Conservation (phyloP, 805 yeast genomes). For the Kluyveromyces aestuarii region DNA sequence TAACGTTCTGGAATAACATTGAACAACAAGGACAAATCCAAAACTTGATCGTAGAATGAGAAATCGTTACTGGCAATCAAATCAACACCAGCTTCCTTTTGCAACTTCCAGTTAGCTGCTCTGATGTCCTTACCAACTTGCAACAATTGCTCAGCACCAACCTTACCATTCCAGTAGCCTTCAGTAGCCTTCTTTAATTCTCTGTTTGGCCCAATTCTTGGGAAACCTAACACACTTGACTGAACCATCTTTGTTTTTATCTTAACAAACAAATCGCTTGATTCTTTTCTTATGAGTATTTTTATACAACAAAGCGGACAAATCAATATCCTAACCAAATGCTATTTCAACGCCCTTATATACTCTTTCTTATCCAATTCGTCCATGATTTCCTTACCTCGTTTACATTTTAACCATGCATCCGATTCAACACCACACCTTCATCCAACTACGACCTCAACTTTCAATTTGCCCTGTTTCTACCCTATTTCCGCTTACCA, state of each 20-base stretch:
- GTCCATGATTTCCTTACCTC: background rate
- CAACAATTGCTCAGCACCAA: constrained; percentile 74
- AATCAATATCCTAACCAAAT: background rate
- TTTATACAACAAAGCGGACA: background rate
- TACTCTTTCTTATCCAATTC: background rate
- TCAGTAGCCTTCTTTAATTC: constrained; percentile 98
- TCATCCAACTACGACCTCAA: background rate
- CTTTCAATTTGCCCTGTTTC: background rate
- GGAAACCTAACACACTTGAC: constrained; percentile 98
- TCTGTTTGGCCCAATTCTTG: constrained; percentile 99
- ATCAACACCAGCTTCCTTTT: constrained; percentile 94
- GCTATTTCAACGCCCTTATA: background rate
- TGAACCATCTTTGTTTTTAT: constrained; percentile 57
- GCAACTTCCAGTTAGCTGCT: constrained; percentile 95
- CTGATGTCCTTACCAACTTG: constrained; percentile 93
- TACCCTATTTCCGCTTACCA: background rate
- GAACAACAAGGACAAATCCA: constrained; percentile 86
- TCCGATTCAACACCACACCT: background rate
- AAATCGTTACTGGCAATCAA: constrained; percentile 95
- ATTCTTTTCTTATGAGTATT: background rate
- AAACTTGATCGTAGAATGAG: constrained; percentile 95
- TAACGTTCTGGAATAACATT: constrained; percentile 96
- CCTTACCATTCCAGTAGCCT: constrained; percentile 97
- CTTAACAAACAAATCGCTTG: constrained; percentile 10
- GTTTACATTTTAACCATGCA: background rate